These are phyloP conservation scores for Silene latifolia DNA, from an alignment of 148 eudicot genomes.

Conservation along the genomic window DNA sequence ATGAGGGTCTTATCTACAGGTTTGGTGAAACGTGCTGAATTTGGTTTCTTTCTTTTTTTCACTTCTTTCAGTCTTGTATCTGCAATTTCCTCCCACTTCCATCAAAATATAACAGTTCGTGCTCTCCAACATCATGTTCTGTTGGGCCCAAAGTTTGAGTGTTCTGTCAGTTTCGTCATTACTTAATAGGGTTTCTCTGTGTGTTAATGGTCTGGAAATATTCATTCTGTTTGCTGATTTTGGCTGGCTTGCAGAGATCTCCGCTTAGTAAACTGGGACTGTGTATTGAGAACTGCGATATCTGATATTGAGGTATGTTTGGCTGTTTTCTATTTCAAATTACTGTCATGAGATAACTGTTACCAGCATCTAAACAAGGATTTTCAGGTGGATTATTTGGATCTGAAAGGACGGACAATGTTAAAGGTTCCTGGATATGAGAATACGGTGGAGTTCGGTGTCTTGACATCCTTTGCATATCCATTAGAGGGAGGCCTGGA, in stretches of 20 bases:
- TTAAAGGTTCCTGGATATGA: conserved; percentile 82
- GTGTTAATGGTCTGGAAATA: not conserved
- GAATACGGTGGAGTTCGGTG: conserved; percentile 76
- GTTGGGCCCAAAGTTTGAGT: too few species aligned
- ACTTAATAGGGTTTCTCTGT: too few species aligned
- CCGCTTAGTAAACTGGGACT: conserved; percentile 93
- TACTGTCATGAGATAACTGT: not conserved
- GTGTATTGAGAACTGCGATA: conserved; percentile 85
- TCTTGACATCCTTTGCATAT: conserved; percentile 88
- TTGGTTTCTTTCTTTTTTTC: too few species aligned
- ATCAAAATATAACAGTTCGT: not conserved
- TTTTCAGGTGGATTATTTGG: conserved; percentile 79
- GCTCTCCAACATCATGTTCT: too few species aligned
- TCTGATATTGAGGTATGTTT: conserved; percentile 81
- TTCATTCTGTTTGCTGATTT: not conserved
- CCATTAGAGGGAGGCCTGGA: conserved; percentile 69
- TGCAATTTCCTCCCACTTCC: not conserved
- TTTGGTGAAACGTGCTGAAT: conserved; percentile 16
- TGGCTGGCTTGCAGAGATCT: conserved; percentile 47
- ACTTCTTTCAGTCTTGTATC: not conserved
- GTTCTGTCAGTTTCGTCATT: too few species aligned
- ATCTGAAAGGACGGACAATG: conserved; percentile 67
- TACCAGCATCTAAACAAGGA: conserved; percentile 11
- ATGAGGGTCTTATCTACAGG: conserved; percentile 92
- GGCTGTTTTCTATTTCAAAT: conserved; percentile 28